phyloP scores from a whole-genome alignment of 345 rosid species.

The Citrus inodora region DNA sequence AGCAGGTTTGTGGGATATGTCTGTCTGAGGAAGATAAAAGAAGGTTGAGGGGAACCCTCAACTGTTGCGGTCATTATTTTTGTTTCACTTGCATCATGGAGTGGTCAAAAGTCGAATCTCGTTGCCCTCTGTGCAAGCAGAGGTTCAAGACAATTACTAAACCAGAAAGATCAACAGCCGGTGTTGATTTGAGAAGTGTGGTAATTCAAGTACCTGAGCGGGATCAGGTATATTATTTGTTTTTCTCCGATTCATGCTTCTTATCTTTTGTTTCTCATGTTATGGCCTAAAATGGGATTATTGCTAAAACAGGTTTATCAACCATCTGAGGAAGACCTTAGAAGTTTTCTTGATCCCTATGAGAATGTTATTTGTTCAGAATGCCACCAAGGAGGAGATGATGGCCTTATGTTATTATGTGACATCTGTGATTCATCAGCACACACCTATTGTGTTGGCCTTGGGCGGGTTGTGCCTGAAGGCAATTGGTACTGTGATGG shows the following conservation, averaged over 20 bases:
- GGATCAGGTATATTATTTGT: slow-evolving; percentile 66
- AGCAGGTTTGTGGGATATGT: slow-evolving; percentile 90
- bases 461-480: slow-evolving; percentile 89
- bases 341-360: slow-evolving; percentile 91
- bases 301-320: slow-evolving; percentile 72
- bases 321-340: slow-evolving; percentile 95
- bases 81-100: slow-evolving; percentile 96
- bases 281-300: slow-evolving; percentile 12
- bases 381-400: slow-evolving; percentile 95
- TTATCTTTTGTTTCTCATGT: not conserved
- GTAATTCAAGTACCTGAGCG: slow-evolving; percentile 76
- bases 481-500: slow-evolving; percentile 99
- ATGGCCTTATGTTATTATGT: slow-evolving; percentile 94
- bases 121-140: slow-evolving; percentile 95
- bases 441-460: slow-evolving; percentile 96
- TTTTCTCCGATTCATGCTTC: slow-evolving; percentile 4
- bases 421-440: slow-evolving; percentile 99
- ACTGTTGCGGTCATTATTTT: slow-evolving; percentile 93
- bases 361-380: slow-evolving; percentile 91
- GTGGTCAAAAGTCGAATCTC: slow-evolving; percentile 98
- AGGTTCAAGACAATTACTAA: slow-evolving; percentile 82
- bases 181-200: slow-evolving; percentile 70
- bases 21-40: slow-evolving; percentile 88
- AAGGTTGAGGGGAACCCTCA: slow-evolving; percentile 71
- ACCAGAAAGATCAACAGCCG: slow-evolving; percentile 71